Base-by-base conservation (phyloP, 371 early-diverging fungal genomes). In the Enterocytospora artemiae region DNA sequence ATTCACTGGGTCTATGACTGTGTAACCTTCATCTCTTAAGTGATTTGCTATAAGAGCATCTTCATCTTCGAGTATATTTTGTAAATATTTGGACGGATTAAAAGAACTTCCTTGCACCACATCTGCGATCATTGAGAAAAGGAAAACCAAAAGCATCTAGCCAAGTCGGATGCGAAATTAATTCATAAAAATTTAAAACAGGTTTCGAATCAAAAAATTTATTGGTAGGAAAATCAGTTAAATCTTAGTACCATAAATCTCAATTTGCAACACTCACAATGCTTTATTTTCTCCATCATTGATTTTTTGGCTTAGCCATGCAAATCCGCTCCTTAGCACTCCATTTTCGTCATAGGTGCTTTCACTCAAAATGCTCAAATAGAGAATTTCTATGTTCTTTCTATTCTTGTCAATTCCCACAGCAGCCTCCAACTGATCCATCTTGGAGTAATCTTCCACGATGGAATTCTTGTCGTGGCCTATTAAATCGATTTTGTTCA, bases 401-500 rank as follows among this genome's bases (percentile, higher is more conserved):
- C 53, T 32, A 24, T 14, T 28, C 39, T 25, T 5, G 16, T 64
- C 59, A 34, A 78, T 78, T 7, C 74, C 74, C 7, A 66, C 58
- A 2, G 22, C 22, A 14, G 61, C n/a, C 37, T 52, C 61, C 3
- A 76, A 54, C 18, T 63, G 28, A 0, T 71, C 52, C 5, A 63
- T 59, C 43, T 61, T 69, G 1, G 61, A 44, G n/a, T 63, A 34
- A 59, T 72, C 69, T 30, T 67, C 39, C 18, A 34, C 55, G 32
- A 69, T 64, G 44, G 58, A 57, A 16, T 51, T 56, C 33, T 60
- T 44, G 2, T 45, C 60, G 30, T 73, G 61, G 7, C 67, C 54
- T 34, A 69, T 46, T 32, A 65, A 36, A 63, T 79, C 79, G 48
- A 75, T 72, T 60, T 79, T 79, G 55, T 79, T 79, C 67, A 79